A percentile compares a stretch with the other conserved stretches of the same genome.
Conservation (phyloP, 345 rosid genomes). For the Brassica carinata region DNA sequence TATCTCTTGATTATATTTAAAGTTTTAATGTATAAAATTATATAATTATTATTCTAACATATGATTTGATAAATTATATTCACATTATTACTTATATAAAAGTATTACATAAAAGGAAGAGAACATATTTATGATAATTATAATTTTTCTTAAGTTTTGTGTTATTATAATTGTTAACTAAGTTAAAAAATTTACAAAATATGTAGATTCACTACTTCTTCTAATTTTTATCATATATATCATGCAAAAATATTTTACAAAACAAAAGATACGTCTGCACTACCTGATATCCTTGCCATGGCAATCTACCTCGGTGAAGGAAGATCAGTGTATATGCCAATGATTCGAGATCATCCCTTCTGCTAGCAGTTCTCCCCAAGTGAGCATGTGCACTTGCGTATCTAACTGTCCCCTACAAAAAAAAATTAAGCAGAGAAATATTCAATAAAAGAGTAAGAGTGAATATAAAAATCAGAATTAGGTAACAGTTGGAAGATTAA, state of each 20-base stretch:
- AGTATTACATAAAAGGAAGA: no score
- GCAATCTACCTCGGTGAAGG: slow-evolving; percentile 91
- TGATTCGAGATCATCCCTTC: slow-evolving; percentile 98
- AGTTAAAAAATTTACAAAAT: no score
- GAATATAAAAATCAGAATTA: neutral
- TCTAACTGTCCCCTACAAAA: slow-evolving; percentile 90
- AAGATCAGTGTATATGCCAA: slow-evolving; percentile 95
- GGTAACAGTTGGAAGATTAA: slow-evolving; percentile 5
- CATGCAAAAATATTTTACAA: neutral
- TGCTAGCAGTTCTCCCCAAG: slow-evolving; percentile 94
- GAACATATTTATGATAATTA: no score
- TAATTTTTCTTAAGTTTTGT: no score
- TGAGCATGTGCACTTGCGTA: slow-evolving; percentile 99
- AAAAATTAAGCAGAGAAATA: slow-evolving; percentile 4
- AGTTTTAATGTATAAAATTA: no score
- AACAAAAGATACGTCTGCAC: slow-evolving; percentile 14
- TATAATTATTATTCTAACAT: no score
- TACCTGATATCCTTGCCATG: slow-evolving; percentile 99
- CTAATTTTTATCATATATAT: no score
- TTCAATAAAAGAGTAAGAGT: slow-evolving; percentile 9
- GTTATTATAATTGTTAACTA: no score
- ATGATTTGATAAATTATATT: no score
- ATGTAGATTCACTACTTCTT: no score
- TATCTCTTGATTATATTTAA: no score
- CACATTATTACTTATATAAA: no score